Percentiles rank a stretch among this genome's conserved stretches.
Conservation (phyloP, 441 rosid genomes). For the Sinapis alba region DNA sequence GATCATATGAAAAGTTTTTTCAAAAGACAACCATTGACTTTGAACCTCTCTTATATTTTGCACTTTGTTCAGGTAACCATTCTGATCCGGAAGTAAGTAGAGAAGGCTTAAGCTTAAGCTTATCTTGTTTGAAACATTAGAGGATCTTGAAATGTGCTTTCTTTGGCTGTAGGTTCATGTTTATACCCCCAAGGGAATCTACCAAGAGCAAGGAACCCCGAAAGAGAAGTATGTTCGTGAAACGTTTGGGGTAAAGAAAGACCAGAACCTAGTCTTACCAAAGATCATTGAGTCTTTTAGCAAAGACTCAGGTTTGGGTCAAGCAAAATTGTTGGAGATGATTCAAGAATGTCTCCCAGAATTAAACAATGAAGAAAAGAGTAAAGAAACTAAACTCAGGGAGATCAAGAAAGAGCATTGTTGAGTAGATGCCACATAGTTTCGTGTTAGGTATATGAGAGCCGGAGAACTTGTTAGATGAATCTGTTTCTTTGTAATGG, state of each 20-base stretch:
- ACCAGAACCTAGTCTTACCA: constrained; percentile 77
- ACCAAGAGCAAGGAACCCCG: constrained; percentile 75
- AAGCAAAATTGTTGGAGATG: constrained; percentile 74
- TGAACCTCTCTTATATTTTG: constrained; percentile 79
- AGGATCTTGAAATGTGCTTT: constrained; percentile 20
- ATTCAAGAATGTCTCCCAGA: constrained; percentile 69
- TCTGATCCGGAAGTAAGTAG: constrained; percentile 88
- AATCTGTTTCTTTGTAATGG: constrained; percentile 6
- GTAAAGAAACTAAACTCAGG: constrained; percentile 61
- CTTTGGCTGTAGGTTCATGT: constrained; percentile 62
- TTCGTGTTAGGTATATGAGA: constrained; percentile 79
- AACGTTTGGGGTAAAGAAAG: constrained; percentile 62
- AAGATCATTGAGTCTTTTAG: constrained; percentile 75
- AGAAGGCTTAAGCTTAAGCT: constrained; percentile 9
- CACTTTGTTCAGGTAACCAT: constrained; percentile 86
- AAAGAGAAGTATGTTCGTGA: constrained; percentile 84
- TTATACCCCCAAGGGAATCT: constrained; percentile 69
- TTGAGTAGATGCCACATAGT: constrained; percentile 79
- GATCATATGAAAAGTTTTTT: neutral
- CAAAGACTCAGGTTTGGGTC: constrained; percentile 71
- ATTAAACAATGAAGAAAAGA: constrained; percentile 46
- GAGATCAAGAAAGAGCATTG: constrained; percentile 63
- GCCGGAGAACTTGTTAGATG: constrained; percentile 75
- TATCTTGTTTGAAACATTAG: neutral
- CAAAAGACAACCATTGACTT: too few species aligned